Conservation (phyloP, 2,329 filamentous ascomycete species). For the Diaporthe australafricana region DNA sequence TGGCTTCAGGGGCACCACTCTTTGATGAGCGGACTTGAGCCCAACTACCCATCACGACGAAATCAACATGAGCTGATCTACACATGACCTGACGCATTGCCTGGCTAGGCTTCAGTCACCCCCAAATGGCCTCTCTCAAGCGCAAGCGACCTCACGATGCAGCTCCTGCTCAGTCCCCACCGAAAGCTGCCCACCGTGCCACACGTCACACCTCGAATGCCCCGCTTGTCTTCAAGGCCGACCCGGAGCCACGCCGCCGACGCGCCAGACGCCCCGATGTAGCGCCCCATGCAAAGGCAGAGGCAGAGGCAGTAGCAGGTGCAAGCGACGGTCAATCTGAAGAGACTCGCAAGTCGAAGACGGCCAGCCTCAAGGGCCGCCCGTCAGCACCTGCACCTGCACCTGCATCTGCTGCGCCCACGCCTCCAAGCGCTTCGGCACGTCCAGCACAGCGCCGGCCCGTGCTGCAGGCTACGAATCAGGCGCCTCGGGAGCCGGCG, state of each 20-base stretch:
- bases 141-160: conserved; percentile 45
- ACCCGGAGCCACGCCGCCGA: conserved; percentile 44
- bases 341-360: neutral
- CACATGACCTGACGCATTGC: neutral
- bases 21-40: too few relatives aligned
- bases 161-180: conserved; percentile 19
- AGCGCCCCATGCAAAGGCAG: conserved; percentile 25
- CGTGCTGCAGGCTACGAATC: conserved; percentile 37
- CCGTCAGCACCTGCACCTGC: conserved; percentile 2
- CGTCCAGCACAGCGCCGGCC: conserved; percentile 32
- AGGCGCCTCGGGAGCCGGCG: conserved; percentile 22
- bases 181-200: conserved; percentile 39
- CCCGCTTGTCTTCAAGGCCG: conserved; percentile 47
- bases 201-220: conserved; percentile 49
- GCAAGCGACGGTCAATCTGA: neutral
- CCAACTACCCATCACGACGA: too few relatives aligned
- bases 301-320: neutral
- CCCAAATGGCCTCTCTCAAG: conserved; percentile 45
- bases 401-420: conserved; percentile 10
- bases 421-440: conserved; percentile 7
- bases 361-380: neutral
- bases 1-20: neutral
- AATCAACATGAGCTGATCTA: neutral
- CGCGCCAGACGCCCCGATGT: conserved; percentile 38
- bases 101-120: neutral